Base-by-base conservation (phyloP, 371 early-diverging fungal genomes). In the Mucor racemosus region DNA sequence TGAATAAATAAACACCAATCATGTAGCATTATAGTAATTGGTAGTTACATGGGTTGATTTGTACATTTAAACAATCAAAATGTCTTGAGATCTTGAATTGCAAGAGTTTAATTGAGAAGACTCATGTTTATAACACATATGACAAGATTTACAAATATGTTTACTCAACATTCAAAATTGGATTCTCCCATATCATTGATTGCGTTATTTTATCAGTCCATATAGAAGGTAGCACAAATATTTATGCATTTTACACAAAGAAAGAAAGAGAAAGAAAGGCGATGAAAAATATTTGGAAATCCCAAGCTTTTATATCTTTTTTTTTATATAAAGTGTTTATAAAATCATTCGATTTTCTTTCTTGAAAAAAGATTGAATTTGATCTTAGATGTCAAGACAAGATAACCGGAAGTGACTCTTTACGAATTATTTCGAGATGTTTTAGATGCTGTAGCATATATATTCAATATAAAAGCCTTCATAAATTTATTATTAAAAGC, bases 1-100 rank as follows among this genome's bases (percentile, higher is more conserved):
- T 58, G 21, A 15, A 10, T 26, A 17, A 19, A 26, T 10, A 1
- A 39, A 58, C 58, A 62, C 62, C 62, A 62, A 62, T 62, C 62
- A 60, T 41, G 14, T 0, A 4, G 1, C 13, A 31, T 15, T 7
- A 57, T 36, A 21, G 10, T 39, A 57, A 57, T 36, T 36, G 19
- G 4, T 36, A 38, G 36, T 36, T 33, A 57, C 34, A 57, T 19
- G 58, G 38, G 21, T 41, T 58, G 21, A n/a, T 17, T 36, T 38
- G 11, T 7, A 38, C 7, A 38, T 11, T 11, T 38, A 4, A 38
- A 38, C 4, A 38, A 38, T 38, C 38, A 38, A 38, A 38, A 38
- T 38, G 38, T 26, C 26, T 26, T 26, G 3, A 26, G 1, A 26
- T 26, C 26, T 26, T 26, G 26, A 26, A 26, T 26, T 26, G 38